Evolutionary conservation across 2,329 filamentous ascomycete genomes (phyloP), one percentile per base, ranked within the genome.

Genomic region (Sporothrix mexicana): DNA sequence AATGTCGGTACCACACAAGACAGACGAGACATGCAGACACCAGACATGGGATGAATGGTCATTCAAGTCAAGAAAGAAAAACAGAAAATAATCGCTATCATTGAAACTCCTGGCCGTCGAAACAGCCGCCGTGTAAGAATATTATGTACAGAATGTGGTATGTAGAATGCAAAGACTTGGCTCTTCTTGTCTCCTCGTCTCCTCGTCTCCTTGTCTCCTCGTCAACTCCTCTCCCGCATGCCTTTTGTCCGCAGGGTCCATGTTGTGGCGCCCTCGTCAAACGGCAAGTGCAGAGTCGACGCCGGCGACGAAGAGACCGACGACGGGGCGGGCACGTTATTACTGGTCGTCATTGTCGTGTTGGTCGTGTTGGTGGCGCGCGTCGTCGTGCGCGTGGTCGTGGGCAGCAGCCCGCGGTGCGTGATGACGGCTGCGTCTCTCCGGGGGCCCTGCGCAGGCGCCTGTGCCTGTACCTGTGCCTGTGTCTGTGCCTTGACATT

Each of bases 191-290:
- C 51, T 55, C 49, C 17, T 6, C n/a, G 12, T 10, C 9, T 20
- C n/a, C 0, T 6, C 13, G n/a, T 12, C 1, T 8, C 51, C 8
- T 53, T 17, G 6, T 20, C 13, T 0, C 10, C 62, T 0, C 12
- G 13, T 7, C 45, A 67, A 2, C 45, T 45, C 43, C 64, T 84
- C 79, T 89, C 87, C 55, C 87, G 82, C 77, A 89, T 73, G 0
- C 87, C 88, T 78, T 88, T 89, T 0, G 88, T 89, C 73, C 88
- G 79, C 49, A 89, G 76, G 5, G 85, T 87, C 69, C 89, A 81
- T 76, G 83, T 87, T 1, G 81, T 79, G 64, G 83, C 81, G 0
- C 77, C 79, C 61, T 85, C 84, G 0, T 80, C 82, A 79, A 88
- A 88, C 2, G 85, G 85, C 49, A 87, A 74, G 0, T 79, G 76